These are phyloP conservation scores for Endothia cerciana DNA, from an alignment of 2,329 filamentous ascomycete species.

Conservation along the genomic window DNA sequence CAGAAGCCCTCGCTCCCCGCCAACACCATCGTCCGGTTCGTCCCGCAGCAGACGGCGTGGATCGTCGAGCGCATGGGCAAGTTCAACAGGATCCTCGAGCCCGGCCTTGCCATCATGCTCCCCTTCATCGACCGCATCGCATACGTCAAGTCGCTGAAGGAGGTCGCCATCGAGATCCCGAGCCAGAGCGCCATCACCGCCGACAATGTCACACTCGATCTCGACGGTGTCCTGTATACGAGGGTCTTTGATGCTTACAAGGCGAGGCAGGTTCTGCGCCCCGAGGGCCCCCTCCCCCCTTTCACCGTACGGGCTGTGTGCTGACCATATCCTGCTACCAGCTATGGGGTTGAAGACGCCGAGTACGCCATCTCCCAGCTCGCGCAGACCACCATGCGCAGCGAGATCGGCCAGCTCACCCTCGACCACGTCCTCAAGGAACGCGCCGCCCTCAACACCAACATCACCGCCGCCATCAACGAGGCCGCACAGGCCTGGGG, in stretches of 20 bases:
- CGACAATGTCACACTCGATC: constrained; percentile 95
- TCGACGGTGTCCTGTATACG: constrained; percentile 95
- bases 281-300: background rate
- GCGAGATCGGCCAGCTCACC: constrained; percentile 93
- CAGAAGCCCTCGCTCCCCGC: constrained; percentile 75
- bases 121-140: constrained; percentile 94
- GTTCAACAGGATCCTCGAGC: constrained; percentile 90
- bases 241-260: constrained; percentile 98
- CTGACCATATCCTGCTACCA: constrained; percentile 41
- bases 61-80: constrained; percentile 99
- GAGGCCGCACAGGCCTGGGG: constrained; percentile 97
- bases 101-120: constrained; percentile 84
- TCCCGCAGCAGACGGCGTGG: constrained; percentile 99
- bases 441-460: constrained; percentile 91
- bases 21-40: constrained; percentile 94
- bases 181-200: constrained; percentile 97
- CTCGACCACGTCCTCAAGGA: constrained; percentile 98
- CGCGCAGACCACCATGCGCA: constrained; percentile 98
- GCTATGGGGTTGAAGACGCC: constrained; percentile 97
- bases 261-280: constrained; percentile 67
- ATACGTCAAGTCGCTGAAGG: constrained; percentile 97
- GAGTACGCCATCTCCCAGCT: constrained; percentile 98
- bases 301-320: background rate
- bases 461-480: constrained; percentile 99
- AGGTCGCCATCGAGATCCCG: constrained; percentile 93